These are phyloP conservation scores for Serendipita sp. DNA, from an alignment of 768 basidiomycete genomes.

Conservation along the genomic window DNA sequence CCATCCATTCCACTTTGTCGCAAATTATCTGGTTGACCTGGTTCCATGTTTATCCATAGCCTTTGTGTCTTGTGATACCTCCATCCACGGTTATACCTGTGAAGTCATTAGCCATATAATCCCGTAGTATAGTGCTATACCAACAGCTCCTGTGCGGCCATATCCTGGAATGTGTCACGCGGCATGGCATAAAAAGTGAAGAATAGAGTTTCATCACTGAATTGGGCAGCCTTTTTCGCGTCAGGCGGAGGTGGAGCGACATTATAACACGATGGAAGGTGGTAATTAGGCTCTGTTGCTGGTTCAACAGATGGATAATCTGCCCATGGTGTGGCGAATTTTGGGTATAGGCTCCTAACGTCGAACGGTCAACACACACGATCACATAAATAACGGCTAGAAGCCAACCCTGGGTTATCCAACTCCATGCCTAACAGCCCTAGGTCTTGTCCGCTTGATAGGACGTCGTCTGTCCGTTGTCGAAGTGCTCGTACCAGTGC, in stretches of 20 bases:
- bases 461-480: constrained; percentile 70
- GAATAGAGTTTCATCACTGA: constrained; percentile 93
- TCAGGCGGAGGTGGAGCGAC: constrained; percentile 79
- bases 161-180: constrained; percentile 81
- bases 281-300: constrained; percentile 81
- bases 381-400: background rate
- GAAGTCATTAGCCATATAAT: background rate
- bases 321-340: constrained; percentile 93
- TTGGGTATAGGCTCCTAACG: constrained; percentile 66
- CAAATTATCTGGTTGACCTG: background rate
- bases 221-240: constrained; percentile 60
- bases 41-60: background rate
- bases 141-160: constrained; percentile 89
- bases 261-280: constrained; percentile 82
- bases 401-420: constrained; percentile 57
- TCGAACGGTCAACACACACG: background rate
- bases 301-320: constrained; percentile 69
- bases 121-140: constrained; percentile 20
- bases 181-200: constrained; percentile 97
- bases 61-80: constrained; percentile 4
- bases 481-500: constrained; percentile 66
- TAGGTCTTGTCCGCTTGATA: constrained; percentile 79
- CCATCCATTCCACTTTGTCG: background rate
- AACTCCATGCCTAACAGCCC: constrained; percentile 87
- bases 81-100: constrained; percentile 5